A percentile compares a stretch with the other conserved stretches of the same genome.
Evolutionary conservation across 179 eudicot genomes (phyloP).

Genomic region (Beta lomatogona): DNA sequence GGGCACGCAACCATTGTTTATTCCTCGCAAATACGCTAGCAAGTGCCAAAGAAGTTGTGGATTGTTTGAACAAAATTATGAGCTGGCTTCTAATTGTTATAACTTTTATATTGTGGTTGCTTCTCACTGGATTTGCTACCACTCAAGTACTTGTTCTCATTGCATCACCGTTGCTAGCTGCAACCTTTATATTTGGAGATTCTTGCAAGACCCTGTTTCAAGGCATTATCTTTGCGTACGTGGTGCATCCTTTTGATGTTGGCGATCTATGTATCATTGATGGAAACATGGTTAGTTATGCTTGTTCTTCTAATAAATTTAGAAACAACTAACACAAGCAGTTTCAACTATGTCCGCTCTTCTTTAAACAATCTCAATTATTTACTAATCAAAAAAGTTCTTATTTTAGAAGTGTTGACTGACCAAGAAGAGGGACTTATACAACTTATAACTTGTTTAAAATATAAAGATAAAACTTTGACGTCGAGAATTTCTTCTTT

Average conservation of each 20-base stretch:
- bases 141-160: constrained; percentile 20
- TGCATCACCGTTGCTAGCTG: constrained; percentile 26
- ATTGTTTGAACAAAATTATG: constrained; percentile 16
- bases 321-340: too few species aligned
- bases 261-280: constrained; percentile 35
- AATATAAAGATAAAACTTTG: too few species aligned
- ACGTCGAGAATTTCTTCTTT: too few species aligned
- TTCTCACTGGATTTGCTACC: constrained; percentile 19
- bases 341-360: background rate
- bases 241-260: constrained; percentile 30
- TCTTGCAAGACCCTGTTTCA: constrained; percentile 21
- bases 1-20: constrained; percentile 15
- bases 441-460: too few species aligned
- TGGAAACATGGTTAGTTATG: constrained; percentile 16
- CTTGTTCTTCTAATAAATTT: background rate
- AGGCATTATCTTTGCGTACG: constrained; percentile 26
- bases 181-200: constrained; percentile 27
- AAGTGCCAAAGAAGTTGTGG: constrained; percentile 17
- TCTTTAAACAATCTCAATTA: too few species aligned
- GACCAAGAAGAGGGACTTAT: too few species aligned
- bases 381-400: too few species aligned
- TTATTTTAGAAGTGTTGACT: too few species aligned
- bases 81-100: background rate
- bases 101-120: constrained; percentile 21
- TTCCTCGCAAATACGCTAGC: constrained; percentile 10